These are phyloP conservation scores for Primulina huaijiensis DNA, from an alignment of 257 asterid genomes.

Conservation along the genomic window DNA sequence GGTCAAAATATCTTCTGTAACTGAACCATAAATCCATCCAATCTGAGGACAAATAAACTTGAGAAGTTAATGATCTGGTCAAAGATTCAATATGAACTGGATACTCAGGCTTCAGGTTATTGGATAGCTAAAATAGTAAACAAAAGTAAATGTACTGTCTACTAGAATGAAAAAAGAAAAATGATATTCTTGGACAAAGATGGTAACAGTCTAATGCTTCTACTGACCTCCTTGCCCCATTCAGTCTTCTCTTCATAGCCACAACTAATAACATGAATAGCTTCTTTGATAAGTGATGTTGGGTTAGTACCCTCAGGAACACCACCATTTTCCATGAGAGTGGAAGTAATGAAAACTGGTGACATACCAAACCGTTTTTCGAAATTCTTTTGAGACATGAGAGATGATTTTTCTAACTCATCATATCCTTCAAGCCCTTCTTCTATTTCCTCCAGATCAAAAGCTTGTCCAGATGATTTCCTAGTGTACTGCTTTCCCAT, in stretches of 20 bases:
- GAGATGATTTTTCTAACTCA: constrained; percentile 79
- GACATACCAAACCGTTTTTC: constrained; percentile 85
- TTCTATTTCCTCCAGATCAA: constrained; percentile 81
- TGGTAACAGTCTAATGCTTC: not conserved
- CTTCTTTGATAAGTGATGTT: constrained; percentile 65
- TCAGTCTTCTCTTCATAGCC: constrained; percentile 90
- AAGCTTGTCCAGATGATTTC: constrained; percentile 50
- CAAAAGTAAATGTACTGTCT: not conserved
- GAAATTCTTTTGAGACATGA: constrained; percentile 81
- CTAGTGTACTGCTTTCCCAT: constrained; percentile 59
- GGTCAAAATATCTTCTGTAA: constrained; percentile 78
- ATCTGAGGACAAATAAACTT: constrained; percentile 41
- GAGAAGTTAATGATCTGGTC: constrained; percentile 2
- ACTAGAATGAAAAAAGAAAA: not conserved
- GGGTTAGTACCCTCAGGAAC: constrained; percentile 67
- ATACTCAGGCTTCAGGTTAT: not conserved
- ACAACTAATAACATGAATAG: constrained; percentile 83
- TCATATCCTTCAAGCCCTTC: constrained; percentile 91
- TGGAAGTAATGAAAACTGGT: constrained; percentile 73
- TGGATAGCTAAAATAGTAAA: not conserved
- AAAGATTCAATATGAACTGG: not conserved
- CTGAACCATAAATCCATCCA: constrained; percentile 88
- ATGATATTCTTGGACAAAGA: not conserved
- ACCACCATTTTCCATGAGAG: constrained; percentile 82
- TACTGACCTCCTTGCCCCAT: constrained; percentile 82